A percentile compares a stretch with the other conserved stretches of the same genome.
phyloP scores from a whole-genome alignment of 164 flowering plant species.

The Magnolia sinica region DNA sequence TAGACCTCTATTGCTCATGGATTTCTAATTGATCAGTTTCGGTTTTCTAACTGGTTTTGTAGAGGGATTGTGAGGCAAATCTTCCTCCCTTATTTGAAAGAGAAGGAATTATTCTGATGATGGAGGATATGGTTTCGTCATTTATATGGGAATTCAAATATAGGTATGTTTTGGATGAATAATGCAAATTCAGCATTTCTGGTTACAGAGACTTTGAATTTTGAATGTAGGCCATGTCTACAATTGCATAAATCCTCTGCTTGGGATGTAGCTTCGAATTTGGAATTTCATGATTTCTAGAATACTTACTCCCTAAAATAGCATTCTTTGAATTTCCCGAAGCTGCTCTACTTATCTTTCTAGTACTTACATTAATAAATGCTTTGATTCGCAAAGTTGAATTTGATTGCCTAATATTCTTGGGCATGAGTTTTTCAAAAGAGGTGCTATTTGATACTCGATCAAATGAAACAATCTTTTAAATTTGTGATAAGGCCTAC shows the following conservation, averaged over 20 bases:
- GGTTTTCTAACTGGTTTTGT: not conserved
- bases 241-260: not conserved
- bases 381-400: not conserved
- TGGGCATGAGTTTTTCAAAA: no score
- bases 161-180: slow-evolving; percentile 19
- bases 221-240: not conserved
- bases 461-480: no score
- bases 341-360: not conserved
- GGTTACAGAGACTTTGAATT: not conserved
- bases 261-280: not conserved
- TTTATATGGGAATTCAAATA: slow-evolving; percentile 29
- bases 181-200: not conserved
- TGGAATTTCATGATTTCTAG: not conserved
- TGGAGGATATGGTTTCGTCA: slow-evolving; percentile 26
- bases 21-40: not conserved
- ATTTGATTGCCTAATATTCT: not conserved
- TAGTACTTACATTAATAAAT: not conserved
- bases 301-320: not conserved
- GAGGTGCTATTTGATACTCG: no score
- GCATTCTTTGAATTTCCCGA: not conserved
- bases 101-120: slow-evolving; percentile 24
- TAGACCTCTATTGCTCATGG: not conserved
- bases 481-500: no score
- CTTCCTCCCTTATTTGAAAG: slow-evolving; percentile 28
- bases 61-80: slow-evolving; percentile 36